Conservation (phyloP, 768 basidiomycete genomes). For the Sarcodon sp. region DNA sequence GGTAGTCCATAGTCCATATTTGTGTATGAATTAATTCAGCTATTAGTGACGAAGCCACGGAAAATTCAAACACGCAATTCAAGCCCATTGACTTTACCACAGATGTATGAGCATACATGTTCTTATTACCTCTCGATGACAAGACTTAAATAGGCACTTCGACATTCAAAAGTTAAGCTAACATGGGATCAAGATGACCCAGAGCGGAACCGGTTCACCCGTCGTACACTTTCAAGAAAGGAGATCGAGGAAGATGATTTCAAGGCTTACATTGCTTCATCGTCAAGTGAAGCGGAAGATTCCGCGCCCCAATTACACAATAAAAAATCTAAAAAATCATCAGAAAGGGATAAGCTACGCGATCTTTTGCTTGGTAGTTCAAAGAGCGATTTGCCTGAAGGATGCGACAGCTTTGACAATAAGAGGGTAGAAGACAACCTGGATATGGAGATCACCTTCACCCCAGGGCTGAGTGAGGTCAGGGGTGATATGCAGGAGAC, state of each 20-base stretch:
- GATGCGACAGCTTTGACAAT: slow-evolving; percentile 42
- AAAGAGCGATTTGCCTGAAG: slow-evolving; percentile 66
- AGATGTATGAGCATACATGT: slow-evolving; percentile 43
- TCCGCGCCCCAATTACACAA: neutral
- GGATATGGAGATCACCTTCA: slow-evolving; percentile 95
- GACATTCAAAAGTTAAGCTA: slow-evolving; percentile 95
- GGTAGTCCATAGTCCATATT: neutral
- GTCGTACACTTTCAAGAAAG: slow-evolving; percentile 64
- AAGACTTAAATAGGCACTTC: slow-evolving; percentile 53
- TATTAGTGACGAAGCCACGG: slow-evolving; percentile 72
- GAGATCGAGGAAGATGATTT: slow-evolving; percentile 92
- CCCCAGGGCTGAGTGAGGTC: slow-evolving; percentile 59
- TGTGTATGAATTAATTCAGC: slow-evolving; percentile 1
- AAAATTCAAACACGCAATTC: slow-evolving; percentile 44
- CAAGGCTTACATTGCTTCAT: slow-evolving; percentile 32
- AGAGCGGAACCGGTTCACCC: slow-evolving; percentile 68
- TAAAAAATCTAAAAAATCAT: slow-evolving; percentile 42
- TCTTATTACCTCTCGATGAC: neutral
- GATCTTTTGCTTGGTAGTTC: slow-evolving; percentile 57
- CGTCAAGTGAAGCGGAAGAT: slow-evolving; percentile 45
- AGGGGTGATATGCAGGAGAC: slow-evolving; percentile 57
- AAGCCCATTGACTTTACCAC: slow-evolving; percentile 85
- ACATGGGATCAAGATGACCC: slow-evolving; percentile 99
- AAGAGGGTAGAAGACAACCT: slow-evolving; percentile 34
- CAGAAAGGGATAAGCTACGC: slow-evolving; percentile 61